Conservation (phyloP, 352 stramenopile genomes). For the Aphanomyces astaci region DNA sequence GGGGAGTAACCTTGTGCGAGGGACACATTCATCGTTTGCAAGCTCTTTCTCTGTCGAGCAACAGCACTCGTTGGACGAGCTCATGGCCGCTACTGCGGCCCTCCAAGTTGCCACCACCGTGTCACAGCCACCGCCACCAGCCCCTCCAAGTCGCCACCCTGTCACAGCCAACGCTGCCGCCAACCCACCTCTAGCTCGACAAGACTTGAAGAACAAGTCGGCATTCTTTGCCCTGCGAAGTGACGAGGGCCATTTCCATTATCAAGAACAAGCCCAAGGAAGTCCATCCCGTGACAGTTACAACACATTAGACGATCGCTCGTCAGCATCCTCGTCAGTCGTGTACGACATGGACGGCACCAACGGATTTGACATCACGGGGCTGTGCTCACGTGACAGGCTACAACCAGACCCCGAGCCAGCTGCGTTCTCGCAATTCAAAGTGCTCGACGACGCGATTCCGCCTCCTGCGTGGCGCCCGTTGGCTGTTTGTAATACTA, state of each 20-base stretch:
- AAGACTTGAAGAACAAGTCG: no score
- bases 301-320: not conserved
- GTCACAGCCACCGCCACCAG: not conserved
- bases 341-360: conserved; percentile 1
- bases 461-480: not conserved
- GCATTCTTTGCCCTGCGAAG: not conserved
- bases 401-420: not conserved
- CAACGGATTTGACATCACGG: not conserved
- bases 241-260: not conserved
- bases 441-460: not conserved
- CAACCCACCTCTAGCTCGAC: no score
- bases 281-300: no score
- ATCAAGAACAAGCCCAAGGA: no score
- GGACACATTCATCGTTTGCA: not conserved
- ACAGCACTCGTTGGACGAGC: not conserved
- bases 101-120: not conserved
- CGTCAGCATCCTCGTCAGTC: not conserved
- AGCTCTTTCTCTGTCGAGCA: not conserved
- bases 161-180: no score
- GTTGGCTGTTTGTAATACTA: not conserved
- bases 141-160: not conserved
- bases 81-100: not conserved
- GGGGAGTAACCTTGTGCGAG: not conserved
- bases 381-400: not conserved
- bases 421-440: not conserved